A percentile compares a stretch with the other conserved stretches of the same genome.
These are phyloP conservation scores for Agaricus subrufescens DNA, from an alignment of 768 basidiomycete genomes.

Conservation along the genomic window DNA sequence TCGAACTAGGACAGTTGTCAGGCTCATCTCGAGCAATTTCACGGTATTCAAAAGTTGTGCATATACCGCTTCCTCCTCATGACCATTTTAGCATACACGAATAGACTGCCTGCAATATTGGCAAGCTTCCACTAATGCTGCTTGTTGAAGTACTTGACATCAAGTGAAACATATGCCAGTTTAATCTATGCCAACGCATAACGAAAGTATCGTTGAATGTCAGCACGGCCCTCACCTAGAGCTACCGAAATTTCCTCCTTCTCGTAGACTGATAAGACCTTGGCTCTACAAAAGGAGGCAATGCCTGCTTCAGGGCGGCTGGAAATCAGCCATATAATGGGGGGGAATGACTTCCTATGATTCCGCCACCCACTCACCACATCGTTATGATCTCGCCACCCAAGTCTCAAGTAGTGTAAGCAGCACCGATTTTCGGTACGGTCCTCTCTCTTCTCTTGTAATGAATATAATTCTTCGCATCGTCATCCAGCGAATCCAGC, in stretches of 20 bases:
- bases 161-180: background rate
- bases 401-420: too few relatives aligned
- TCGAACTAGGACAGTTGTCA: too few relatives aligned
- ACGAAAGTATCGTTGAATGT: slow-evolving; percentile 15
- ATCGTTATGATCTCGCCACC: too few relatives aligned
- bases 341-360: too few relatives aligned
- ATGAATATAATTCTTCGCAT: too few relatives aligned
- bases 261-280: background rate
- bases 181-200: slow-evolving; percentile 8
- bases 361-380: too few relatives aligned
- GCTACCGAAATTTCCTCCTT: slow-evolving; percentile 7
- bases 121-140: slow-evolving; percentile 12
- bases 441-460: too few relatives aligned
- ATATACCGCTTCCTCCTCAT: too few relatives aligned
- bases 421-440: too few relatives aligned
- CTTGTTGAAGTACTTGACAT: slow-evolving; percentile 14
- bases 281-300: background rate
- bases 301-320: slow-evolving; percentile 24
- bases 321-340: slow-evolving; percentile 19
- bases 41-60: too few relatives aligned
- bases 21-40: too few relatives aligned
- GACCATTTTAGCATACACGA: slow-evolving; percentile 19
- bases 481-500: too few relatives aligned
- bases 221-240: slow-evolving; percentile 10
- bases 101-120: slow-evolving; percentile 16